Evolutionary conservation across 371 early-diverging fungal species (phyloP), one percentile per base, ranked within the genome.

Genomic region (Rhizopus stolonifer): DNA sequence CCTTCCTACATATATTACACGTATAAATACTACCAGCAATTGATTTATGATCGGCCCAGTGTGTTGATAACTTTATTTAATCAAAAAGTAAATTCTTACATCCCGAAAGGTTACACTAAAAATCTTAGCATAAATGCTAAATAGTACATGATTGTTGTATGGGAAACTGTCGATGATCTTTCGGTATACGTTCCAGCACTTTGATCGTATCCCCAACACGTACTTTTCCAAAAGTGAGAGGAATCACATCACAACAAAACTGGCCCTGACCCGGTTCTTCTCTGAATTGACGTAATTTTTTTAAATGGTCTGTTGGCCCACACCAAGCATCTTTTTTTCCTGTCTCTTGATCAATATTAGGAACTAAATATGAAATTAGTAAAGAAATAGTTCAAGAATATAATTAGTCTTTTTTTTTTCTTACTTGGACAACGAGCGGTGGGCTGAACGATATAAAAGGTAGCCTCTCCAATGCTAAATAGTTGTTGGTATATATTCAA

Each of bases 271-370:
- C 49, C 2, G 74, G 68, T 2, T 58, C 58, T 9, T 69, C 67
- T 3, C 40, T 33, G 38, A 78, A 69, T 31, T 46, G 36, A n/a
- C 74, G 65, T n/a, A 54, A 54, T 15, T 53, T 19, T 17, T 52
- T 61, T 1, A 78, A 56, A 46, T 69, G 67, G 5, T 64, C 60
- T 3, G 58, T 46, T 1, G 65, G 62, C 0, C 71, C 57, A 47
- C 69, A 65, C 75, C 75, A 74, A 4, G n/a, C 33, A 42, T 72
- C 74, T 52, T 72, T 78, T 31, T 58, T 36, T 1, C 70, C 79
- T 0, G 71, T 72, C 32, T 78, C 79, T 49, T 78, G 79, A 50
- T 78, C 44, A 34, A 78, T 65, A 31, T 75, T 51, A 8, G 79
- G 72, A 6, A 78, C 74, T 67, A 40, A 29, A 29, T 29, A 10